Base-by-base conservation (phyloP, 1,284 basidiomycete species). In the Microbotryomycetes sp. region DNA sequence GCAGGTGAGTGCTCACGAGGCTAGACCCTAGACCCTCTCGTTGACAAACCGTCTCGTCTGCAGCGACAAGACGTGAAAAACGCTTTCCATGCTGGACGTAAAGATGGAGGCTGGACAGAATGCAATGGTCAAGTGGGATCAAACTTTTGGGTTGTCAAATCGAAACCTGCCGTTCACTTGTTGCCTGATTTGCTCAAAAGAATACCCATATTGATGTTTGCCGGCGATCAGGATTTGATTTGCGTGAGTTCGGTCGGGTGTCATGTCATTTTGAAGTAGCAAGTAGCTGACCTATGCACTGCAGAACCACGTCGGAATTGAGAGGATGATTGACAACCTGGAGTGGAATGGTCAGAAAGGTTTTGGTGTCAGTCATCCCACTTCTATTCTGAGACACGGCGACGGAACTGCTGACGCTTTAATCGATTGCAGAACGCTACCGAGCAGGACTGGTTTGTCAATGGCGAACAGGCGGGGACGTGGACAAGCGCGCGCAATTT, bases 211-310 rank as follows among this genome's bases (percentile, higher is more conserved):
- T 74, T 98, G 72, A 81, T 99, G 54, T 98, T 97, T 71, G 92
- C 86, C 0, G 94, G 94, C 16, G 92, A 94, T 74, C 88, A 97
- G 76, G 94, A 99, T 75, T 79, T 94, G 56, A 94, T 97, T 67
- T 98, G 92, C 79, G 60, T 65, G 54, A 48, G 62, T 50, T 9
- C 7, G 5, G 16, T 29, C 19, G 52, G 50, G 32, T 16, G 16
- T 62, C 42, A 1, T 3, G 6, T 42, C 26, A 12, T 19, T 49
- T 48, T 3, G 23, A 14, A 4, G 49, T 46, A 19, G 31, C 6
- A 19, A 26, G 28, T 47, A 29, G 47, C 31, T 32, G 46, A 62
- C 2, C 32, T 36, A 56, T 58, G 30, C 58, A 46, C 47, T 52
- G 73, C 64, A 68, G 70, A 97, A 97, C 75, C 86, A 96, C 73